Conservation (phyloP, 2,329 filamentous ascomycete species). For the Drechmeria coniospora region DNA sequence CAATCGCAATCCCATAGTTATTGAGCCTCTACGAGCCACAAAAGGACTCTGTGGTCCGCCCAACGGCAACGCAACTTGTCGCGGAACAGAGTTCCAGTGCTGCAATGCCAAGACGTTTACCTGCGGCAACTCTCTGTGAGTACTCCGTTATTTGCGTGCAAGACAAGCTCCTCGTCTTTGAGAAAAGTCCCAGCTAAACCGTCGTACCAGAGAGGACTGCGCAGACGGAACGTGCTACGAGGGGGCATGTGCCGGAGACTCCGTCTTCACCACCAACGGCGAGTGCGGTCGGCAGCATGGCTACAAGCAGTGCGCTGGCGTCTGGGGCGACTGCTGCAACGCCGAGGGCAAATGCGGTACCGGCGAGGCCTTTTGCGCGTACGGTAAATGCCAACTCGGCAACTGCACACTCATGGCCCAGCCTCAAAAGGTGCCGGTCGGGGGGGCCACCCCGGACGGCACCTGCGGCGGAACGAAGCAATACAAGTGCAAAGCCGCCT, state of each 20-base stretch:
- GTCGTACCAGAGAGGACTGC: conserved; percentile 14
- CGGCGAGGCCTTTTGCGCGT: conserved; percentile 10
- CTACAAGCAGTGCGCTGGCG: conserved; percentile 14
- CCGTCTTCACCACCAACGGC: conserved; percentile 17
- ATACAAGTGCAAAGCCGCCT: conserved; percentile 1
- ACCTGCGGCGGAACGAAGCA: conserved; percentile 2
- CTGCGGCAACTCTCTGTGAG: conserved; percentile 14
- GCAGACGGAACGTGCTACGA: conserved; percentile 16
- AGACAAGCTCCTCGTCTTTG: not conserved
- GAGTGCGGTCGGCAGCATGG: conserved; percentile 16
- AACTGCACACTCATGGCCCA: conserved; percentile 7
- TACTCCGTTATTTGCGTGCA: not conserved
- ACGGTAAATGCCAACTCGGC: conserved; percentile 6
- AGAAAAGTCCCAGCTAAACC: no score
- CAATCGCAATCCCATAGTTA: conserved; percentile 5
- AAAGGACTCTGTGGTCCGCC: conserved; percentile 16
- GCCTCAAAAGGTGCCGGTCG: no score
- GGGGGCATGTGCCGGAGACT: conserved; percentile 14
- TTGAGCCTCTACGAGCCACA: conserved; percentile 10
- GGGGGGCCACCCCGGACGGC: conserved; percentile 2
- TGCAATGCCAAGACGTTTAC: conserved; percentile 17
- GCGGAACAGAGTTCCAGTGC: conserved; percentile 13
- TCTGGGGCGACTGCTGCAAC: conserved; percentile 17
- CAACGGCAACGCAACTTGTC: conserved; percentile 16
- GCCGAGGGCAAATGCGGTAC: conserved; percentile 11